Percentiles rank a stretch among this genome's conserved stretches.
These are phyloP conservation scores for Psidium guajava DNA, from an alignment of 345 rosid genomes.

Conservation along the genomic window DNA sequence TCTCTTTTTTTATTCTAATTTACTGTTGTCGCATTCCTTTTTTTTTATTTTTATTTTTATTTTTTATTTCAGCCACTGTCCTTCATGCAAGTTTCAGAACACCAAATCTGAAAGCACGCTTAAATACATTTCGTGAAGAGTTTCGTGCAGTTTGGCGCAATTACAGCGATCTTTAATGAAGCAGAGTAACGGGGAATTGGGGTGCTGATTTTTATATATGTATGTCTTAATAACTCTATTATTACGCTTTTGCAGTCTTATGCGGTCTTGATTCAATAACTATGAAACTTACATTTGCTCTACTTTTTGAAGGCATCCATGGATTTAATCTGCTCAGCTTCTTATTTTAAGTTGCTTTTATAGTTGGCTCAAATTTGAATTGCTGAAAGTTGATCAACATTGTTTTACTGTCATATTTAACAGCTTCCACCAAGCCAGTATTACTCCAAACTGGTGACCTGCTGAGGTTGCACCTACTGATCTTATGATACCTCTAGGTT, in stretches of 20 bases:
- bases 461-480: background rate
- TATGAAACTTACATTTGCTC: background rate
- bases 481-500: background rate
- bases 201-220: background rate
- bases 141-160: conserved; percentile 98
- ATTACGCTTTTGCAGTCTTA: background rate
- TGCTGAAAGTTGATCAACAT: background rate
- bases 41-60: too few species aligned
- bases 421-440: background rate
- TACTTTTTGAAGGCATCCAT: background rate
- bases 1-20: background rate
- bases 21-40: background rate
- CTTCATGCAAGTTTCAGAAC: conserved; percentile 94
- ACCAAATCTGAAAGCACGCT: conserved; percentile 92
- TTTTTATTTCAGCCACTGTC: conserved; percentile 47
- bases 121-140: conserved; percentile 92
- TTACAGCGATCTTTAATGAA: conserved; percentile 75
- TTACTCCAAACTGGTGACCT: background rate
- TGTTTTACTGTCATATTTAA: background rate
- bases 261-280: background rate
- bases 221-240: background rate
- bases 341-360: background rate
- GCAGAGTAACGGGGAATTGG: background rate
- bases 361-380: background rate
- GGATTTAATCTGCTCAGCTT: background rate